Conservation (phyloP, 2,329 filamentous ascomycete species). For the Phaeosphaeria sp. region DNA sequence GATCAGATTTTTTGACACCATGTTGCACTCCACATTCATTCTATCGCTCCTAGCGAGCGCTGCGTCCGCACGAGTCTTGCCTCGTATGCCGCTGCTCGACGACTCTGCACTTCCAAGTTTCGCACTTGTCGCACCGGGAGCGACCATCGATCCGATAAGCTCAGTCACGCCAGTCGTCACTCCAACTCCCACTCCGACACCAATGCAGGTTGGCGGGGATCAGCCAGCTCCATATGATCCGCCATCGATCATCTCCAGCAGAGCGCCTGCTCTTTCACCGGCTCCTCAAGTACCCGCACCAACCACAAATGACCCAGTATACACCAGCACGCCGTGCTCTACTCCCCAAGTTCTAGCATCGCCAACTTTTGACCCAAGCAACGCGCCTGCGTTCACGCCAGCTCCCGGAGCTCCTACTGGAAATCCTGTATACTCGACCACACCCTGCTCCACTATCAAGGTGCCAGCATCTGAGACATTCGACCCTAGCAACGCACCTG, state of each 20-base stretch:
- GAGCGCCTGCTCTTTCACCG: constrained; percentile 24
- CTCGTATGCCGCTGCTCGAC: constrained; percentile 3
- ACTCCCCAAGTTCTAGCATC: constrained; percentile 16
- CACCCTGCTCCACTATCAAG: constrained; percentile 14
- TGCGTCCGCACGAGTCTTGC: constrained; percentile 44
- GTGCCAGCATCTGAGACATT: constrained; percentile 22
- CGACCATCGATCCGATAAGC: constrained; percentile 23
- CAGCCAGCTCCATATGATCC: constrained; percentile 17
- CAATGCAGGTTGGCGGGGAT: constrained; percentile 13
- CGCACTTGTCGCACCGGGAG: constrained; percentile 24
- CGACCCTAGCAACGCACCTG: constrained; percentile 21
- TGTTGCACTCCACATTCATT: constrained; percentile 41
- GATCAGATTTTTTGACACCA: constrained; percentile 32
- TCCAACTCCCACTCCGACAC: constrained; percentile 1
- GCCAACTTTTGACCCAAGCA: constrained; percentile 18
- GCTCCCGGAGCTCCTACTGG: constrained; percentile 16
- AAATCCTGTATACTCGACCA: constrained; percentile 20
- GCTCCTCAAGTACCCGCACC: not conserved
- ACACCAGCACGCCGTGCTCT: not conserved
- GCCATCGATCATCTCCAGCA: constrained; percentile 6
- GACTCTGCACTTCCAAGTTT: constrained; percentile 24
- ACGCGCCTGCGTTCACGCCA: constrained; percentile 25
- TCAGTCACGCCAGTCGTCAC: constrained; percentile 7
- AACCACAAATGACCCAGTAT: not conserved
- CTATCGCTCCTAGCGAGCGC: constrained; percentile 43